Conservation (phyloP, 257 asterid genomes). For the Jasminum sambac region DNA sequence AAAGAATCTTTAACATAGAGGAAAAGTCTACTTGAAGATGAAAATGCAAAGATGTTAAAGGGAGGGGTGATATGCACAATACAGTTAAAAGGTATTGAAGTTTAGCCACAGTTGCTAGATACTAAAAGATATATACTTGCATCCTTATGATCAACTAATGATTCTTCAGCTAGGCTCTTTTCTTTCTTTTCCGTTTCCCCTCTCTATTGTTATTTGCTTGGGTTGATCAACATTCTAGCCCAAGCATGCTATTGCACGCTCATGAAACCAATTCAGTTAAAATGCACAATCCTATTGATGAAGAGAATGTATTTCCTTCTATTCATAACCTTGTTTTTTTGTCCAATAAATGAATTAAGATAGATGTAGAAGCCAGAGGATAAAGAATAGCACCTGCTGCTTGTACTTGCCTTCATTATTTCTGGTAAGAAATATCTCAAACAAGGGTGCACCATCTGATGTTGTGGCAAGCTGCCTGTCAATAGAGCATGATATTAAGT, state of each 20-base stretch:
- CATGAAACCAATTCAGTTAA: conserved; percentile 14
- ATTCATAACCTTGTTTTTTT: not conserved
- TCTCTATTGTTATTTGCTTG: not conserved
- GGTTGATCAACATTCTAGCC: too few relatives aligned
- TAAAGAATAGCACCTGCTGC: conserved; percentile 67
- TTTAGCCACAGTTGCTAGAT: not conserved
- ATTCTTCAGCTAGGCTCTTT: not conserved
- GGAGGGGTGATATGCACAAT: too few relatives aligned
- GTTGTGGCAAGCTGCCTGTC: conserved; percentile 88
- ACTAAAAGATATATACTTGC: not conserved
- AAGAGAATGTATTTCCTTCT: conserved; percentile 4
- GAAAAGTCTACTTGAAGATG: too few relatives aligned
- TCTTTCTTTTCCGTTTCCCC: not conserved
- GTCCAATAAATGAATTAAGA: not conserved
- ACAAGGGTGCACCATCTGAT: conserved; percentile 74
- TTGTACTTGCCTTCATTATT: conserved; percentile 56
- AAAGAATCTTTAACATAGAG: too few relatives aligned
- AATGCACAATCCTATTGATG: conserved; percentile 16
- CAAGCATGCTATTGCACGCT: conserved; percentile 7
- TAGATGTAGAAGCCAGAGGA: conserved; percentile 14
- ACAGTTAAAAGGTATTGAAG: too few relatives aligned
- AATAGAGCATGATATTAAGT: conserved; percentile 21
- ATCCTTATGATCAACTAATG: not conserved
- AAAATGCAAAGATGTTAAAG: too few relatives aligned
- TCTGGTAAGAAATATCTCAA: conserved; percentile 77